Conservation (phyloP, 805 yeast species). For the Saturnispora hagleri region DNA sequence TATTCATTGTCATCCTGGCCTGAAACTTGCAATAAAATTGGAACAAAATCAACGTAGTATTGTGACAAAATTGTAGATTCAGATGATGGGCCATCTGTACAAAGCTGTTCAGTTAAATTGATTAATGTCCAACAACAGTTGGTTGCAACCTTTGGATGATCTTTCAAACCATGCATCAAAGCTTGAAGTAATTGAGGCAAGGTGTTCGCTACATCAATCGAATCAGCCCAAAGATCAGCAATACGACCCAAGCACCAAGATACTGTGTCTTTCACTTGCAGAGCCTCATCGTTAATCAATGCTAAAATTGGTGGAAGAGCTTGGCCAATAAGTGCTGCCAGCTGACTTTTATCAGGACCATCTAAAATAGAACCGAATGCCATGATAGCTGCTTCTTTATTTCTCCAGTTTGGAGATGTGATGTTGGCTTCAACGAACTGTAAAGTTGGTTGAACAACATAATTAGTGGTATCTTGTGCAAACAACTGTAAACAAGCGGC, state of each 20-base stretch:
- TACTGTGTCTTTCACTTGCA: slow-evolving; percentile 92
- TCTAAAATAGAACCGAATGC: slow-evolving; percentile 96
- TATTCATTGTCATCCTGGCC: slow-evolving; percentile 73
- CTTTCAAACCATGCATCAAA: slow-evolving; percentile 70
- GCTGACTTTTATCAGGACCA: slow-evolving; percentile 75
- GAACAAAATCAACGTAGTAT: slow-evolving; percentile 61
- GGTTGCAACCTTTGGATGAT: slow-evolving; percentile 89
- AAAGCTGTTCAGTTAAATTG: slow-evolving; percentile 79
- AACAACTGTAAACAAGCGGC: slow-evolving; percentile 93
- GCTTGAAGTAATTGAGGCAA: slow-evolving; percentile 69
- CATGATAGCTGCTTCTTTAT: slow-evolving; percentile 97
- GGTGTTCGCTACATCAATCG: slow-evolving; percentile 56
- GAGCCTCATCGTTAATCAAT: slow-evolving; percentile 62
- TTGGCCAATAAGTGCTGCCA: slow-evolving; percentile 61
- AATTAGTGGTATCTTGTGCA: slow-evolving; percentile 83
- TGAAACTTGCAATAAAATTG: slow-evolving; percentile 60
- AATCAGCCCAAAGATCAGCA: slow-evolving; percentile 75
- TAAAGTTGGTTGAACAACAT: slow-evolving; percentile 77
- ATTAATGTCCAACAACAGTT: slow-evolving; percentile 97
- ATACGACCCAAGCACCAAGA: slow-evolving; percentile 98
- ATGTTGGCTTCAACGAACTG: slow-evolving; percentile 75
- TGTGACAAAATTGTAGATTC: slow-evolving; percentile 60
- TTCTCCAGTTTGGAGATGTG: slow-evolving; percentile 58
- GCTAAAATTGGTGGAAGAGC: slow-evolving; percentile 73
- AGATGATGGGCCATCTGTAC: slow-evolving; percentile 39